Conservation (phyloP, 441 rosid species). For the Manihot esculenta region DNA sequence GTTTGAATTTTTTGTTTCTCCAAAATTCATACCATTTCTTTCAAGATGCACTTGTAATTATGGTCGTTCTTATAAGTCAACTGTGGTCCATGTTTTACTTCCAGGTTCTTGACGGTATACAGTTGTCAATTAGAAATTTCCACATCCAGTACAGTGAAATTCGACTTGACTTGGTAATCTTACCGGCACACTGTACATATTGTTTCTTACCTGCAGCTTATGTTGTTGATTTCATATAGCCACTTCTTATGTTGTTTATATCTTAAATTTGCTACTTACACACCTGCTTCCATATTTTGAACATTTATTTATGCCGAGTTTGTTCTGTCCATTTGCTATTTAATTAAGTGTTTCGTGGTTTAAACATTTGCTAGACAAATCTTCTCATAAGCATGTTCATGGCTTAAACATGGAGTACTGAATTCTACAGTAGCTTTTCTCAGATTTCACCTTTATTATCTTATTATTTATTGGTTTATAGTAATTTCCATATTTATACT, state of each 20-base stretch:
- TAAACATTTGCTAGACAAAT: neutral
- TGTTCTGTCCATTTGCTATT: neutral
- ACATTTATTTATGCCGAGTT: neutral
- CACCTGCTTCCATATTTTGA: neutral
- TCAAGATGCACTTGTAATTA: neutral
- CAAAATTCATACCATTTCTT: neutral
- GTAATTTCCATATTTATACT: no score
- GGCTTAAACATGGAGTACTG: no score
- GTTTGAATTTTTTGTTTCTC: neutral
- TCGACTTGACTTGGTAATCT: constrained; percentile 58
- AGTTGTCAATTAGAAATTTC: constrained; percentile 76
- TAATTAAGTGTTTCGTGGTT: neutral
- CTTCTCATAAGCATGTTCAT: no score
- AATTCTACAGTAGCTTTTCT: neutral
- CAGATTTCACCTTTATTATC: no score
- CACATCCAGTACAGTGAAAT: constrained; percentile 61
- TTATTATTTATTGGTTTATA: no score
- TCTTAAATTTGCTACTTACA: neutral
- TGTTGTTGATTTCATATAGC: neutral
- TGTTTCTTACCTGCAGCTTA: constrained; percentile 7
- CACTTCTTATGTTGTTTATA: constrained; percentile 1
- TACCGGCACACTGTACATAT: constrained; percentile 5
- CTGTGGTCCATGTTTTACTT: constrained; percentile 23
- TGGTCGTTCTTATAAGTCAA: neutral
- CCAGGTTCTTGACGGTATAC: constrained; percentile 86